Conservation (phyloP, 139 green algal genomes). For the Nannochloris sp. region DNA sequence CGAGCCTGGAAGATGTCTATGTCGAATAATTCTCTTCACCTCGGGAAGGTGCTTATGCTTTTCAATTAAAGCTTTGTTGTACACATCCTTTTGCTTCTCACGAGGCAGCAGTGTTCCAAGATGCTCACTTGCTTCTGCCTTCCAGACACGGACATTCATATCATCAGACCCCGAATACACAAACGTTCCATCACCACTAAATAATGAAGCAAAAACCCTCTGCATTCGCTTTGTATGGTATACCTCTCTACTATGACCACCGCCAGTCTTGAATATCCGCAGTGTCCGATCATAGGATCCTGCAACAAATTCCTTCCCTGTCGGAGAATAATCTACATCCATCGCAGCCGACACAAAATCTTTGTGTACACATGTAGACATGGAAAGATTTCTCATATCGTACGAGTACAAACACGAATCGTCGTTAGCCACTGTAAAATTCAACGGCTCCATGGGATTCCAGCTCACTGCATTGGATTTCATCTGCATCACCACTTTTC, state of each 20-base stretch:
- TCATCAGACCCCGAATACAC: conserved; percentile 79
- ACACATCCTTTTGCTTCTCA: conserved; percentile 74
- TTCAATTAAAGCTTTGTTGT: conserved; percentile 74
- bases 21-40: conserved; percentile 78
- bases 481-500: conserved; percentile 92
- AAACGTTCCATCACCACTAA: conserved; percentile 85
- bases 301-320: conserved; percentile 94
- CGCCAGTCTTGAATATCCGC: conserved; percentile 85
- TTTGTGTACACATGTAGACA: conserved; percentile 80
- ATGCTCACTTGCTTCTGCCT: conserved; percentile 77
- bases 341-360: conserved; percentile 91
- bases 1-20: conserved; percentile 73
- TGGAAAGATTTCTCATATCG: conserved; percentile 88
- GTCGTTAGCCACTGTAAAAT: conserved; percentile 93
- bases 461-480: conserved; percentile 82
- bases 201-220: conserved; percentile 76
- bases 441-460: conserved; percentile 98
- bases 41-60: conserved; percentile 94
- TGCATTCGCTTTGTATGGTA: conserved; percentile 98
- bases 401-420: conserved; percentile 95
- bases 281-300: conserved; percentile 86
- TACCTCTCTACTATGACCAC: conserved; percentile 72
- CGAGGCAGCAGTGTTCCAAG: conserved; percentile 76
- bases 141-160: conserved; percentile 59
- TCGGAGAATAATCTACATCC: conserved; percentile 97